Evolutionary conservation across 2,329 filamentous ascomycete genomes (phyloP), one percentile per base, ranked within the genome.

Genomic region (Phialophora tarda): DNA sequence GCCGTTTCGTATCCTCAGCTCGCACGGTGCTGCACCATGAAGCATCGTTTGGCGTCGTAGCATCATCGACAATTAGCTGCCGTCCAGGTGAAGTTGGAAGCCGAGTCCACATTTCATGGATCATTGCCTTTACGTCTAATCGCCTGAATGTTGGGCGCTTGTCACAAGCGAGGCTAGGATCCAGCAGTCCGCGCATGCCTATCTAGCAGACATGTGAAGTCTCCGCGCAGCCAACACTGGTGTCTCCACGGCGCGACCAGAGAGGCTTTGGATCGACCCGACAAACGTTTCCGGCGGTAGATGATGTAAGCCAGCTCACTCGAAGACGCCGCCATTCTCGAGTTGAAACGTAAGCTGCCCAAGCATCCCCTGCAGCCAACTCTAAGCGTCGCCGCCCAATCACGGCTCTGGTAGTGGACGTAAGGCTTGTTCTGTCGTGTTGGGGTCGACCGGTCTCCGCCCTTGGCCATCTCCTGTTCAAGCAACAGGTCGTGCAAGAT

Each of bases 221-320:
- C 17, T 48, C 17, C 21, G 44, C 44, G 17, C 44, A 30, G 44
- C 44, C 44, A 34, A 12, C 14, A 48, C 11, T 48, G 21, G n/a
- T 21, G 3, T 48, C 6, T n/a, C 21, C 17, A 8, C 17, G 17
- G 10, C 10, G 4, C 6, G 17, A 48, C 44, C 17, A 21, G 44
- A 21, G 17, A 21, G 44, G 21, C 21, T 48, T 11, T 48, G 17
- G 44, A 48, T n/a, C 44, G 44, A 48, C 17, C 21, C 44, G 44
- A 48, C 2, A 3, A 48, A n/a, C 21, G 17, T 11, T 4, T 59
- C 14, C 8, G 21, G 21, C 12, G 23, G 32, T 50, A 53, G 51
- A 32, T 62, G 50, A 62, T 23, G 59, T 56, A 56, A 62, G 59
- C 59, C 26, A 62, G 34, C 59, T n/a, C 59, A 30, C 51, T 8